These are phyloP conservation scores for Helianthus tuberosus DNA, from an alignment of 129 eudicot species.

Conservation along the genomic window DNA sequence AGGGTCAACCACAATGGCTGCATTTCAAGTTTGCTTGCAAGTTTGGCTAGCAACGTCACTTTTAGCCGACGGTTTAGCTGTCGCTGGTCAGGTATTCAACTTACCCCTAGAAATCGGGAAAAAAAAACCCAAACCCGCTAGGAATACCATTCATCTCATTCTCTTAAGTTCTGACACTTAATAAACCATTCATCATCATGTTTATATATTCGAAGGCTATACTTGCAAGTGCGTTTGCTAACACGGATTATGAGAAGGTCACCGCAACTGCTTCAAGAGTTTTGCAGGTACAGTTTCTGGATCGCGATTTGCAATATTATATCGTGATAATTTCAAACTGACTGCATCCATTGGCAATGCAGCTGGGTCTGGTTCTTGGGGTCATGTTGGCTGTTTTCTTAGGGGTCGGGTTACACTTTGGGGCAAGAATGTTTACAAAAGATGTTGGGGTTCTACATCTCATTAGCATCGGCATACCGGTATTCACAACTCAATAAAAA, in stretches of 20 bases:
- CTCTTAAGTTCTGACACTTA: not conserved
- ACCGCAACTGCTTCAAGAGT: conserved; percentile 71
- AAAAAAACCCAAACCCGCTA: not conserved
- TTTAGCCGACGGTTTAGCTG: conserved; percentile 72
- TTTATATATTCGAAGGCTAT: conserved; percentile 51
- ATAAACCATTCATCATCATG: not conserved
- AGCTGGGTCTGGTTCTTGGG: conserved; percentile 80
- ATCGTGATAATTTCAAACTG: not conserved
- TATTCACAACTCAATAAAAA: conserved; percentile 26
- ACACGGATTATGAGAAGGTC: conserved; percentile 52
- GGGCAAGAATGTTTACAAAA: conserved; percentile 71
- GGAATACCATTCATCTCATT: not conserved
- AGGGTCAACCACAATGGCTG: conserved; percentile 69
- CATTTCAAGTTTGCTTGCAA: conserved; percentile 71
- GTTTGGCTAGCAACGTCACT: conserved; percentile 72
- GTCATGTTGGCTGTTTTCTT: conserved; percentile 54
- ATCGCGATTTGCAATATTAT: not conserved
- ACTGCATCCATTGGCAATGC: conserved; percentile 24
- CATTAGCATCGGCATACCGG: conserved; percentile 81
- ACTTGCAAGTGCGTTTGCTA: conserved; percentile 78
- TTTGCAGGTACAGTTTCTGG: conserved; percentile 47
- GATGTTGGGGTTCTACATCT: conserved; percentile 68
- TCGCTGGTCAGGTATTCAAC: conserved; percentile 60
- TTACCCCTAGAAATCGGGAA: not conserved
- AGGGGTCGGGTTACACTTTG: conserved; percentile 69